These are phyloP conservation scores for Rhexocercosporidium sp. DNA, from an alignment of 2,329 filamentous ascomycete species.

Conservation along the genomic window DNA sequence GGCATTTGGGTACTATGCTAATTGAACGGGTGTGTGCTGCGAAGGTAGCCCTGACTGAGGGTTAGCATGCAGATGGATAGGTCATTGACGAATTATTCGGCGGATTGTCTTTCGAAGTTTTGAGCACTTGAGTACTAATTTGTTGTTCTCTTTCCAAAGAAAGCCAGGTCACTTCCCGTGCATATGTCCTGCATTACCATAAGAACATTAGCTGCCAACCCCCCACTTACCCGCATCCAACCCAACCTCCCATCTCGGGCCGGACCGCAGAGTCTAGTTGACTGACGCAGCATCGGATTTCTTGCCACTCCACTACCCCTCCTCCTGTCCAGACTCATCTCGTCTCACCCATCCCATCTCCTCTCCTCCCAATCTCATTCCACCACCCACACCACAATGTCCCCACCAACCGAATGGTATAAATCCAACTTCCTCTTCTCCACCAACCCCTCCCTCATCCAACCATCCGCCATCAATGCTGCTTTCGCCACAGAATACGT, in stretches of 20 bases:
- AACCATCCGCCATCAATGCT: slow-evolving; percentile 58
- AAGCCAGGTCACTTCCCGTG: no score
- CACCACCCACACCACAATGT: slow-evolving; percentile 25
- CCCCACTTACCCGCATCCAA: not conserved
- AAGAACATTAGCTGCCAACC: no score
- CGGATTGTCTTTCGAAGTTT: not conserved
- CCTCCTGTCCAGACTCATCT: not conserved
- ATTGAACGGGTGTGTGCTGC: not conserved
- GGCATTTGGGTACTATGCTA: not conserved
- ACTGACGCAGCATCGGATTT: not conserved
- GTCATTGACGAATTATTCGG: not conserved
- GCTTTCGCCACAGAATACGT: slow-evolving; percentile 61
- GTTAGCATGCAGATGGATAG: not conserved
- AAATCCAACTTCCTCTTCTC: slow-evolving; percentile 63
- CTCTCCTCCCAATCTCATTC: not conserved
- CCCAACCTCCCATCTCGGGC: not conserved
- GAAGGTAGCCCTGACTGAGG: not conserved
- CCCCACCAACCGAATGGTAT: slow-evolving; percentile 48
- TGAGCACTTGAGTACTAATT: not conserved
- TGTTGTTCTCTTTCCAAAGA: not conserved
- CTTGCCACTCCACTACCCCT: not conserved
- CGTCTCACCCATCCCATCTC: not conserved
- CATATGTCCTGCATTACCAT: no score
- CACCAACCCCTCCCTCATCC: slow-evolving; percentile 61
- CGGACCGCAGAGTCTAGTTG: not conserved